Percentiles rank a stretch among this genome's conserved stretches.
Evolutionary conservation across 371 early-diverging fungal genomes (phyloP).

Genomic region (Fennellomyces sp.): DNA sequence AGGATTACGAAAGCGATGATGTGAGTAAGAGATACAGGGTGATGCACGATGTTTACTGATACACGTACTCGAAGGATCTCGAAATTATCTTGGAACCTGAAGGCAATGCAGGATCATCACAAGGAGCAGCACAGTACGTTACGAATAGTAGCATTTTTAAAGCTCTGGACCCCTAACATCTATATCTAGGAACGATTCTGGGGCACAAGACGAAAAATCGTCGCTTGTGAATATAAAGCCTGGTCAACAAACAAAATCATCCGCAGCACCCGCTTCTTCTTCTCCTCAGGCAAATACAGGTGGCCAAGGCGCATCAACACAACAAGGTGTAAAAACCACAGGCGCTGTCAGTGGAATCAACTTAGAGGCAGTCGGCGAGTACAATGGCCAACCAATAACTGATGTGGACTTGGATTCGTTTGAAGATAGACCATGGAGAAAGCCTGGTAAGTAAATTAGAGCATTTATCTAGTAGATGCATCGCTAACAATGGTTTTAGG

Average conservation of each 20-base stretch:
- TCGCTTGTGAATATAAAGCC: slow-evolving; percentile 69
- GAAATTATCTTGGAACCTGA: slow-evolving; percentile 70
- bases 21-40: slow-evolving; percentile 24
- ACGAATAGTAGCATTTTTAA: no score
- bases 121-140: no score
- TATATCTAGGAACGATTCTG: no score
- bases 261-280: slow-evolving; percentile 16
- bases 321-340: slow-evolving; percentile 5
- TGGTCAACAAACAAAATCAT: slow-evolving; percentile 36
- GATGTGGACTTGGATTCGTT: slow-evolving; percentile 89
- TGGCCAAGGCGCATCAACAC: slow-evolving; percentile 8
- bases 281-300: neutral
- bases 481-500: slow-evolving; percentile 11
- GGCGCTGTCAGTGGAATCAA: slow-evolving; percentile 61
- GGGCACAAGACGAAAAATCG: slow-evolving; percentile 12
- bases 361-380: slow-evolving; percentile 73
- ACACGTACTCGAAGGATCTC: slow-evolving; percentile 48
- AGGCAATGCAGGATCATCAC: slow-evolving; percentile 28
- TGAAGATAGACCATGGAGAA: slow-evolving; percentile 97
- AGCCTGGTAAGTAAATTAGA: slow-evolving; percentile 62
- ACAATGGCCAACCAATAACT: slow-evolving; percentile 79
- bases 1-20: slow-evolving; percentile 51
- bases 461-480: no score
- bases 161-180: no score
- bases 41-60: neutral